Percentiles rank a stretch among this genome's conserved stretches.
These are phyloP conservation scores for Tolypocladium inflatum DNA, from an alignment of 2,329 filamentous ascomycete genomes.

Conservation along the genomic window DNA sequence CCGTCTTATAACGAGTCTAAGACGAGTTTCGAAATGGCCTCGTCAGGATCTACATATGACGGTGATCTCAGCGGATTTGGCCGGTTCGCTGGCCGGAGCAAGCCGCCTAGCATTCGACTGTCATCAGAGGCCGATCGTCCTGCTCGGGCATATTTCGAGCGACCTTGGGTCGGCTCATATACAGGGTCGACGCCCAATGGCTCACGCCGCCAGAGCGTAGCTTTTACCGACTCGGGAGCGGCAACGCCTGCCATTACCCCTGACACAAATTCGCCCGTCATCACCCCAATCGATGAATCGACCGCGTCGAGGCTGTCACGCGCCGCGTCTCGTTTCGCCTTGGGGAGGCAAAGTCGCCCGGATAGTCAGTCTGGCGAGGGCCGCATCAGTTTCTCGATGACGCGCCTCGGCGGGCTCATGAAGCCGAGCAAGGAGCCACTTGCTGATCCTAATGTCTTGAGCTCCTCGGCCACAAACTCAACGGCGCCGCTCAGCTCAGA, in stretches of 20 bases:
- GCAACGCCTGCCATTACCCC: conserved; percentile 27
- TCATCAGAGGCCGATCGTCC: conserved; percentile 44
- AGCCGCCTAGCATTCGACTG: conserved; percentile 42
- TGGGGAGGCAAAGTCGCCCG: conserved; percentile 41
- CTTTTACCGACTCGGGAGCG: conserved; percentile 34
- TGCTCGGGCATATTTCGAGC: conserved; percentile 36
- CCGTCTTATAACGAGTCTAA: conserved; percentile 50
- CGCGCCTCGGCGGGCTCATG: conserved; percentile 42
- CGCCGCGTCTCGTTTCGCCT: conserved; percentile 46
- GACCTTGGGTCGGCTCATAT: conserved; percentile 28
- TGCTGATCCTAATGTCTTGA: conserved; percentile 14
- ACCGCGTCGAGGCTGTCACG: conserved; percentile 46
- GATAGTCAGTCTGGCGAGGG: conserved; percentile 49
- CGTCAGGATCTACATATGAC: conserved; percentile 7
- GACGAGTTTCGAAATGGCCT: conserved; percentile 26
- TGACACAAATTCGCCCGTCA: conserved; percentile 23
- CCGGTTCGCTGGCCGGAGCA: conserved; percentile 13
- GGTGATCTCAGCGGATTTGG: conserved; percentile 2
- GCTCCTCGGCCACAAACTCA: conserved; percentile 15
- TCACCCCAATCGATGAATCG: conserved; percentile 42
- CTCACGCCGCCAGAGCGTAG: conserved; percentile 42
- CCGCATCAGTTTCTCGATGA: conserved; percentile 48
- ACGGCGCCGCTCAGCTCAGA: conserved; percentile 15
- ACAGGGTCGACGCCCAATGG: conserved; percentile 20
- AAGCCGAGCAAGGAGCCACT: conserved; percentile 39